These are phyloP conservation scores for Carnegiea gigantea DNA, from an alignment of 179 eudicot genomes.

Conservation along the genomic window DNA sequence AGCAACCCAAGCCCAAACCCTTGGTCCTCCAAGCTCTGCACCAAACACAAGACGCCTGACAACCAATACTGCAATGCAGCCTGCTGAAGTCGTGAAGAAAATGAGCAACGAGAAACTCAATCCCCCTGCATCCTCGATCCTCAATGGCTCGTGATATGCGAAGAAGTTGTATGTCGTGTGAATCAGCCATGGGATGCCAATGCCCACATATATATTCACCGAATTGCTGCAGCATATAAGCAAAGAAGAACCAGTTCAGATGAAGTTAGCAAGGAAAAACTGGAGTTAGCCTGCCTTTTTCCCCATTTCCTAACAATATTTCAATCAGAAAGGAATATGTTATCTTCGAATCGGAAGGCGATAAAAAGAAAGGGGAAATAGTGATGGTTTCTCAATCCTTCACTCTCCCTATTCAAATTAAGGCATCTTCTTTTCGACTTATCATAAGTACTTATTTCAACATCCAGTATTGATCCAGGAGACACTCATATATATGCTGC, in stretches of 20 bases:
- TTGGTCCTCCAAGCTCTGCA: slow-evolving; percentile 88
- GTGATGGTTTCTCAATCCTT: too few relatives aligned
- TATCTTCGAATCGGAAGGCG: too few relatives aligned
- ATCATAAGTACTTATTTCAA: too few relatives aligned
- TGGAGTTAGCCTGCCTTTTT: too few relatives aligned
- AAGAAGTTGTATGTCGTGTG: slow-evolving; percentile 76
- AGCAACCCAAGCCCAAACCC: slow-evolving; percentile 85
- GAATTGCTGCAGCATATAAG: slow-evolving; percentile 58
- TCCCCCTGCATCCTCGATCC: slow-evolving; percentile 33
- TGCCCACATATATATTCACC: slow-evolving; percentile 91
- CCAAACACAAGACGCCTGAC: slow-evolving; percentile 69
- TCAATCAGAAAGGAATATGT: too few relatives aligned
- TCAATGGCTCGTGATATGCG: slow-evolving; percentile 43
- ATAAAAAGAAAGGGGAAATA: too few relatives aligned
- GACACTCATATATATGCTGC: too few relatives aligned
- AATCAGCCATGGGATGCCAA: slow-evolving; percentile 90
- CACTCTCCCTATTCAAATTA: too few relatives aligned
- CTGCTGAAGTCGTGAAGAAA: slow-evolving; percentile 38
- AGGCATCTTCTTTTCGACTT: too few relatives aligned
- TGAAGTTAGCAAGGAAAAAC: not conserved
- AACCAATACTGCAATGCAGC: slow-evolving; percentile 52
- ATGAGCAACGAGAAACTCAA: slow-evolving; percentile 41
- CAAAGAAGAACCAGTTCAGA: slow-evolving; percentile 7
- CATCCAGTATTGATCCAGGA: too few relatives aligned
- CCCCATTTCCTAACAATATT: too few relatives aligned